Base-by-base conservation (phyloP, 768 basidiomycete genomes). In the Phanerodontia chrysosporium region DNA sequence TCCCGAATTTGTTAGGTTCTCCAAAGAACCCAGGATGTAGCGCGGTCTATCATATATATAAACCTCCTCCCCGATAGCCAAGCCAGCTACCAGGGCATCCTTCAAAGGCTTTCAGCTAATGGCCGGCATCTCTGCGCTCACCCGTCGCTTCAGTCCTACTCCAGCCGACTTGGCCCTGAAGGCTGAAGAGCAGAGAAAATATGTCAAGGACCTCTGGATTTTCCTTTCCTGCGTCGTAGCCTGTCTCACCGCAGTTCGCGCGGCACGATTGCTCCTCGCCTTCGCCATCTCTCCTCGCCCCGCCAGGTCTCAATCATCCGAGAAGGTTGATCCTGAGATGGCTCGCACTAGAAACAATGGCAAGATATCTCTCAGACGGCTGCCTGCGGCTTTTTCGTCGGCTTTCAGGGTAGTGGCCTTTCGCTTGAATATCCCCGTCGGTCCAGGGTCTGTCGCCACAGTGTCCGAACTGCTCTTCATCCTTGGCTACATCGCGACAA, bases 321-420 rank as follows among this genome's bases (percentile, higher is more conserved):
- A 70, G 51, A 67, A 66, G 49, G 22, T 0, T 6, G 45, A 54
- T 14, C 45, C 46, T 4, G 67, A 65, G 32, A 51, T 25, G 13
- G 51, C 61, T 24, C 45, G 62, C 10, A 56, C 64, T 13, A 61
- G 60, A 6, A 42, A 46, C 21, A 61, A 62, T 14, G 64, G 69
- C 10, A 62, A 46, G 22, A 55, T 65, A 2, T 72, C 70, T 16
- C 64, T 65, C 63, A 64, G 72, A 29, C 72, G 75, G 28, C 57
- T 78, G 10, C 74, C 75, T 0, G 59, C 65, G n/a, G 79, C 77
- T 1, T 28, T 74, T 22, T 66, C 74, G 32, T 75, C 81, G 13
- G 68, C 67, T 7, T 83, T 83, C 67, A 76, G 78, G 22, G 77
- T 83, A 22, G 57, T 78, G 21, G 76, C 77, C 7, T 84, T 83